Evolutionary conservation across 768 basidiomycete species (phyloP).

Genomic region (Flagelloscypha sp.): DNA sequence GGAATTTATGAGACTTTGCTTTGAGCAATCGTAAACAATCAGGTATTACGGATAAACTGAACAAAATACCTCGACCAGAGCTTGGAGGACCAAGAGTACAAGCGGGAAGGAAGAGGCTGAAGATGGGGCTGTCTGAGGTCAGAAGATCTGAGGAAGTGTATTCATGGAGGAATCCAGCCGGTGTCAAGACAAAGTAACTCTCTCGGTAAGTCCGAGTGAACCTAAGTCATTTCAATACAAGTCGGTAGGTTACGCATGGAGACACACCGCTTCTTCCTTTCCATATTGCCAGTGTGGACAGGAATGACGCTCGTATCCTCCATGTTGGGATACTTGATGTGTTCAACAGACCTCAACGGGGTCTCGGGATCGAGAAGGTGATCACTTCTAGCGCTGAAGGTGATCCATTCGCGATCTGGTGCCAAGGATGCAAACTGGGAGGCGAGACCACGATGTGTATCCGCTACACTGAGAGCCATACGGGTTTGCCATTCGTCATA

Average conservation of each 20-base stretch:
- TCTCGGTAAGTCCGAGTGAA: slow-evolving; percentile 85
- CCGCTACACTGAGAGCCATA: slow-evolving; percentile 62
- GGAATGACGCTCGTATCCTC: slow-evolving; percentile 80
- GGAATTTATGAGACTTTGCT: slow-evolving; percentile 88
- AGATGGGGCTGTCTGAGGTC: slow-evolving; percentile 48
- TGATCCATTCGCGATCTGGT: slow-evolving; percentile 91
- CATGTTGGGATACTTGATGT: slow-evolving; percentile 81
- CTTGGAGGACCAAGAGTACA: slow-evolving; percentile 95
- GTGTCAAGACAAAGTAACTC: slow-evolving; percentile 85
- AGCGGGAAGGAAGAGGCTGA: slow-evolving; percentile 85
- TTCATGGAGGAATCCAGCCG: slow-evolving; percentile 95
- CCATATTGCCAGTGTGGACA: slow-evolving; percentile 83
- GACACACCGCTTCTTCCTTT: slow-evolving; percentile 97
- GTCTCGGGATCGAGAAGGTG: slow-evolving; percentile 97
- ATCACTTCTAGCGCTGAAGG: slow-evolving; percentile 87
- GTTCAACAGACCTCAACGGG: slow-evolving; percentile 70
- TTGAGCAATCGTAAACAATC: too few relatives aligned
- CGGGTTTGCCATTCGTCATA: slow-evolving; percentile 92
- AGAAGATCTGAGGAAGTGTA: slow-evolving; percentile 72
- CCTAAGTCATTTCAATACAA: too few relatives aligned
- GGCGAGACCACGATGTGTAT: slow-evolving; percentile 66
- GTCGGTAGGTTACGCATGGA: too few relatives aligned
- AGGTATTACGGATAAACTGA: too few relatives aligned
- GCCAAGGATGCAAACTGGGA: slow-evolving; percentile 69
- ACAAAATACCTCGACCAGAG: too few relatives aligned